Conservation (phyloP, 345 rosid genomes). For the Anastatica hierochuntica region DNA sequence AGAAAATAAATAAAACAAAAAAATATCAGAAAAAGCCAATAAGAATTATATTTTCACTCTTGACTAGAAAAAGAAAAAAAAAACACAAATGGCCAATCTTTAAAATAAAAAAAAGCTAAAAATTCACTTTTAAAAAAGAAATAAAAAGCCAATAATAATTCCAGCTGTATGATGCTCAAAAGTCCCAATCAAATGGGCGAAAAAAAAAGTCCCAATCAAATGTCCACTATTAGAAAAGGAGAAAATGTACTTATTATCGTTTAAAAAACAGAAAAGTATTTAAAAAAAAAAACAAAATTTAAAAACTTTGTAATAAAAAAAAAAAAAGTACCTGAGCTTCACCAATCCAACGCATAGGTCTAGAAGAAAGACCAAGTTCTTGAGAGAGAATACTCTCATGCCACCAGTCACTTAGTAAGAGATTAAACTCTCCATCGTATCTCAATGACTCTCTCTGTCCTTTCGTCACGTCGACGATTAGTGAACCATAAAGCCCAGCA, state of each 20-base stretch:
- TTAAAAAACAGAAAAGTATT: neutral
- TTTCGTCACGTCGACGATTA: conserved; percentile 46
- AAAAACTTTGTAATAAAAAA: neutral
- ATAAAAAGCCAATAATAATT: neutral
- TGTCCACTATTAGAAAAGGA: neutral
- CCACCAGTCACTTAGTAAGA: conserved; percentile 84
- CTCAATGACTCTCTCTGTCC: conserved; percentile 51
- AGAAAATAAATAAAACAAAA: neutral
- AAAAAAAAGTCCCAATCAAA: neutral
- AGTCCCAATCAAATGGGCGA: neutral
- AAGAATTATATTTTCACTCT: too few species aligned
- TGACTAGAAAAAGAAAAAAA: neutral
- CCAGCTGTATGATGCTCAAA: too few species aligned
- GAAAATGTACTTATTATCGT: neutral
- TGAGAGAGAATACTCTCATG: conserved; percentile 48
- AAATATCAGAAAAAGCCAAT: too few species aligned
- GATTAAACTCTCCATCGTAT: conserved; percentile 53
- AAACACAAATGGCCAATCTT: neutral
- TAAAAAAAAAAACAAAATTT: neutral
- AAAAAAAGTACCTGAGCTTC: conserved; percentile 55
- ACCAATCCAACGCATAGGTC: conserved; percentile 64
- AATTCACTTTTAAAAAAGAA: neutral
- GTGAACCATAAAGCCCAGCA: conserved; percentile 60
- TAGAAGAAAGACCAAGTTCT: conserved; percentile 63
- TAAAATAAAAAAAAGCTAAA: neutral